Base-by-base conservation (phyloP, 208 protist species). In the Novymonas esmeraldas region DNA sequence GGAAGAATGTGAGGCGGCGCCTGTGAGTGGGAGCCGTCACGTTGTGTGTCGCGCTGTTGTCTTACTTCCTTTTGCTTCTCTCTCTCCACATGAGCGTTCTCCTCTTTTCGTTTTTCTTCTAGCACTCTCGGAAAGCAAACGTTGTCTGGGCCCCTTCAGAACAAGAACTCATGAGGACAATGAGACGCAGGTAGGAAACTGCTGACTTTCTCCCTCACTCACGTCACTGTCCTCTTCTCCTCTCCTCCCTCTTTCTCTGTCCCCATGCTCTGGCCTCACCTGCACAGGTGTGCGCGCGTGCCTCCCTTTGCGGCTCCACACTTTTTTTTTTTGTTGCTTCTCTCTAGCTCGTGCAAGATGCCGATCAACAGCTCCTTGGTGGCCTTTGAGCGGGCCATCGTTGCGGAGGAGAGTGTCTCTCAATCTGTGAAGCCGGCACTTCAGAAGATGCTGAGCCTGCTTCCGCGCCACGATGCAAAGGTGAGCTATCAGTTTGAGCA, bases 401-500 rank as follows among this genome's bases (percentile, higher is more conserved):
- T 93, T 41, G 76, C 76, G 2, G 77, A 86, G 29, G 81, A 92
- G 50, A 77, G 69, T 49, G 63, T 95, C 16, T 78, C 72, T 0
- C 34, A 55, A 3, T 63, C 73, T 31, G 79, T 79, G 64, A 55
- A 63, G 14, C 46, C 57, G 11, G 81, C 84, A 1, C 65, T 88
- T n/a, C 55, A 72, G 36, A 84, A 86, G 45, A 92, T 95, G 76
- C 70, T 94, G 34, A 70, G 81, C 28, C 75, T 87, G 10, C 84
- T 95, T 36, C 89, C 92, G 28, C 61, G 83, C 2, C 73, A 91
- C 28, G 87, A 95, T 56, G 79, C 79, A 0, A 90, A 90, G 49
- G 81, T 90, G 31, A 92, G 81, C 57, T 96, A 94, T 55, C 81
- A 92, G 54, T 89, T 92, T 54, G 85, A 89, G 31, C 56, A 73